These are phyloP conservation scores for Hypoxylon sp. DNA, from an alignment of 2,329 filamentous ascomycete genomes.

Conservation along the genomic window DNA sequence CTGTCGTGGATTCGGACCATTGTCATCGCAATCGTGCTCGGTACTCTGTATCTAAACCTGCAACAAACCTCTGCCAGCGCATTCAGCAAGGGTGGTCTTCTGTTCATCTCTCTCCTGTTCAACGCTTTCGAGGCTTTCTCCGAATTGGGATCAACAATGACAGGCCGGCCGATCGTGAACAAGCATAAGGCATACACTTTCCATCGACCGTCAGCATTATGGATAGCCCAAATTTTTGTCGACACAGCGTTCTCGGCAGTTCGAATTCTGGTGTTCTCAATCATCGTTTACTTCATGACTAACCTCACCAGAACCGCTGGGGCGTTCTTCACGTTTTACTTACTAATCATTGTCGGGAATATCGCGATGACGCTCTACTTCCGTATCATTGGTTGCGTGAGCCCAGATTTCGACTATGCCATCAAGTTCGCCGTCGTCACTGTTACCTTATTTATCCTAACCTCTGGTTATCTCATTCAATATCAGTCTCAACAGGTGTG, in stretches of 20 bases:
- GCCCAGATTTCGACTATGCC: conserved; percentile 86
- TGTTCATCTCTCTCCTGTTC: conserved; percentile 86
- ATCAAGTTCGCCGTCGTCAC: conserved; percentile 85
- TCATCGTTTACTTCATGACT: conserved; percentile 86
- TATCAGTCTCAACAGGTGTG: conserved; percentile 81
- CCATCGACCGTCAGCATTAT: conserved; percentile 84
- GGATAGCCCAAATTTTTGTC: conserved; percentile 86
- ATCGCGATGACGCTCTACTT: conserved; percentile 84
- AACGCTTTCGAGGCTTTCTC: conserved; percentile 90
- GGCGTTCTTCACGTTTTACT: conserved; percentile 82
- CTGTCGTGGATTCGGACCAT: conserved; percentile 79
- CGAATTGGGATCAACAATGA: conserved; percentile 82
- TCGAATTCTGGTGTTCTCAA: conserved; percentile 79
- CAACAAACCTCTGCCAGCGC: conserved; percentile 76
- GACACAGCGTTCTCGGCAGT: conserved; percentile 80
- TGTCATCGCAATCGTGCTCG: conserved; percentile 82
- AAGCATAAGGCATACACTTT: conserved; percentile 89
- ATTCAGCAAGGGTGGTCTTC: conserved; percentile 84
- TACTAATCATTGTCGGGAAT: conserved; percentile 78
- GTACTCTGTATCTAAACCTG: conserved; percentile 83
- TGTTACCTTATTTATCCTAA: conserved; percentile 86
- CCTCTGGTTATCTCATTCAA: conserved; percentile 87
- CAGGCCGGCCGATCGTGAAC: conserved; percentile 82
- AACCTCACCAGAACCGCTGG: conserved; percentile 77
- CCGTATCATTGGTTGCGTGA: conserved; percentile 79